Percentiles rank a stretch among this genome's conserved stretches.
Evolutionary conservation across 1,139 yeast genomes (phyloP).

Genomic region (Hyphopichia burtonii): DNA sequence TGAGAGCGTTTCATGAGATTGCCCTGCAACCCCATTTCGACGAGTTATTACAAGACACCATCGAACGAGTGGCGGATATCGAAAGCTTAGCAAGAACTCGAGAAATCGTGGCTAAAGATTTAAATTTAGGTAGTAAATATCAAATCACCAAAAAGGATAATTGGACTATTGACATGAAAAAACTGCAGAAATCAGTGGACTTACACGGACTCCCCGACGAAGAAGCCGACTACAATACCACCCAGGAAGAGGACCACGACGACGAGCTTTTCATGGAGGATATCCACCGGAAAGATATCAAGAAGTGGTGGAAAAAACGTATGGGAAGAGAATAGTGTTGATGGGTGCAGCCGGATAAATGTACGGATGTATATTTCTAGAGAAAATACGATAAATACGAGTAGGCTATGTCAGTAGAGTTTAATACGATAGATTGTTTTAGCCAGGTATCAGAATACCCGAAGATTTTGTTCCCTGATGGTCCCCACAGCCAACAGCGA

Average conservation of each 20-base stretch:
- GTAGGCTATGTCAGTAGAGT: neutral
- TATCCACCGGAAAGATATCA: conserved; percentile 34
- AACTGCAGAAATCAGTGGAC: conserved; percentile 19
- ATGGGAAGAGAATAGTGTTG: conserved; percentile 32
- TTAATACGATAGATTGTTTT: neutral
- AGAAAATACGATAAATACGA: neutral
- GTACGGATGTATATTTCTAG: conserved; percentile 3
- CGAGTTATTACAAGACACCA: conserved; percentile 63
- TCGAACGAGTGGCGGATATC: conserved; percentile 71
- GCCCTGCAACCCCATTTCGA: conserved; percentile 72
- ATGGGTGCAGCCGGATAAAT: no score
- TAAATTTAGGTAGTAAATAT: conserved; percentile 53
- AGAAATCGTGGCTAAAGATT: conserved; percentile 73
- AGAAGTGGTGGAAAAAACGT: conserved; percentile 48
- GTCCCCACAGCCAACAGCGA: no score
- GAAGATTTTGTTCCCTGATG: no score
- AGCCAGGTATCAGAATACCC: no score
- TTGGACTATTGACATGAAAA: conserved; percentile 14
- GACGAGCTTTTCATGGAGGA: conserved; percentile 42
- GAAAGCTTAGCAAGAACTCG: conserved; percentile 81
- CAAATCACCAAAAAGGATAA: conserved; percentile 17
- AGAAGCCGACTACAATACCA: conserved; percentile 12
- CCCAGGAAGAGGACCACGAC: conserved; percentile 23
- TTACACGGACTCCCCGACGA: conserved; percentile 18
- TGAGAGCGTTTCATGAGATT: conserved; percentile 84